Percentiles rank a stretch among this genome's conserved stretches.
phyloP scores from a whole-genome alignment of 352 stramenopile species.

The Pythium insidiosum region DNA sequence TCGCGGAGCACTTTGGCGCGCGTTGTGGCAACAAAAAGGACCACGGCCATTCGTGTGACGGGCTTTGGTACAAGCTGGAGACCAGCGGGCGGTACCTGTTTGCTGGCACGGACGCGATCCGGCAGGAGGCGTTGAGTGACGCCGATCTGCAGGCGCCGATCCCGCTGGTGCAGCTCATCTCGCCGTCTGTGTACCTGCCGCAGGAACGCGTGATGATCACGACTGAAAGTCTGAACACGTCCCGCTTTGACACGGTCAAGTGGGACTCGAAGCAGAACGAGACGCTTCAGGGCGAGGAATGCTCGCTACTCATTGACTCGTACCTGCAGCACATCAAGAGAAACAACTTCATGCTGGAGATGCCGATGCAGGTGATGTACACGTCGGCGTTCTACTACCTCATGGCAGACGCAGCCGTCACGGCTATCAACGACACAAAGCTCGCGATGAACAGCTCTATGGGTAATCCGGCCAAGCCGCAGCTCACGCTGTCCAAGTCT shows the following conservation, averaged over 20 bases:
- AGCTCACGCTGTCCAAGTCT: neutral
- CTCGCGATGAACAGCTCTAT: neutral
- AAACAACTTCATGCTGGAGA: constrained; percentile 37
- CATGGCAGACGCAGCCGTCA: constrained; percentile 31
- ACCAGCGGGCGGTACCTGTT: constrained; percentile 38
- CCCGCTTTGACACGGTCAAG: constrained; percentile 9
- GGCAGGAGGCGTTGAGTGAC: constrained; percentile 6
- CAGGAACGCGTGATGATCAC: neutral
- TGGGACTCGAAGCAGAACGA: constrained; percentile 4
- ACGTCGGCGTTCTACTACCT: constrained; percentile 43
- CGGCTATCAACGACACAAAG: constrained; percentile 9
- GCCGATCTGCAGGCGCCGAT: constrained; percentile 32
- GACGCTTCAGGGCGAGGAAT: constrained; percentile 18
- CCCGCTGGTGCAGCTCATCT: constrained; percentile 33
- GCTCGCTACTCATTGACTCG: constrained; percentile 35
- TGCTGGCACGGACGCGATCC: constrained; percentile 21
- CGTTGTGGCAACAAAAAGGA: constrained; percentile 17
- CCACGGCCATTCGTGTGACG: constrained; percentile 16
- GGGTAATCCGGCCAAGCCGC: neutral
- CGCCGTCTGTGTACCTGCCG: constrained; percentile 16
- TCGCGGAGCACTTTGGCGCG: constrained; percentile 23
- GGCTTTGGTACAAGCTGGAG: constrained; percentile 31
- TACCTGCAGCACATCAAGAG: constrained; percentile 30
- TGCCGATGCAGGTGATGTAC: constrained; percentile 32
- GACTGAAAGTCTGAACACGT: neutral